Base-by-base conservation (phyloP, 352 stramenopile species). In the Hyaloperonospora brassicae region DNA sequence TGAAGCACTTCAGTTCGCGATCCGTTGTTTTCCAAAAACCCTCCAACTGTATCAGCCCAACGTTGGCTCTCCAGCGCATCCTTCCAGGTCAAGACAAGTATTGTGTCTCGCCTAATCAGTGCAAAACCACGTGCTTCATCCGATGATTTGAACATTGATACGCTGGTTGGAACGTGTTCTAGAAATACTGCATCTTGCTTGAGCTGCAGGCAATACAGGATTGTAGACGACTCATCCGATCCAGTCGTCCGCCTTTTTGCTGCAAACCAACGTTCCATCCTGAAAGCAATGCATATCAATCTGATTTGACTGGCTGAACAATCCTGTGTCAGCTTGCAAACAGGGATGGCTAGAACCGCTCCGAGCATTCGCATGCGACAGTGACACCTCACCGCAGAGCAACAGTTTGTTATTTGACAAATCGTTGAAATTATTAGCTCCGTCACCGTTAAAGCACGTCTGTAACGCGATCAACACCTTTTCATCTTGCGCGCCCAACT, bases 161-260 rank as follows among this genome's bases (percentile, higher is more conserved):
- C 53, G 10, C 65, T 62, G 13, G 56, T 53, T n/a, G 57, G 65
- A 42, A 78, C 21, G n/a, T 34, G 38, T 52, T 81, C 72, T 31
- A 76, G 25, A 45, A 78, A 76, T 31, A 57, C 62, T 17, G 66
- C 56, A 45, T 81, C 68, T 11, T 72, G 55, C 47, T 76, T 78
- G 21, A 81, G 45, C 11, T 75, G 50, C 13, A 71, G 34, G 17
- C 52, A 39, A 27, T 58, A 39, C 5, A 55, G 24, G 23, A 76
- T 73, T 23, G 44, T 31, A 7, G 69, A 73, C 21, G 39, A 47
- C 10, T 11, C 8, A 7, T 25, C 47, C 22, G 42, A 40, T 0
- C 59, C 48, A 31, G n/a, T 31, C 50, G 1, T 50, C 43, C 24
- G 59, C 36, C 12, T 23, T 51, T 24, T 57, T 61, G 31, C 67